These are phyloP conservation scores for Limtongia smithiae DNA, from an alignment of 805 yeast species.

Conservation along the genomic window DNA sequence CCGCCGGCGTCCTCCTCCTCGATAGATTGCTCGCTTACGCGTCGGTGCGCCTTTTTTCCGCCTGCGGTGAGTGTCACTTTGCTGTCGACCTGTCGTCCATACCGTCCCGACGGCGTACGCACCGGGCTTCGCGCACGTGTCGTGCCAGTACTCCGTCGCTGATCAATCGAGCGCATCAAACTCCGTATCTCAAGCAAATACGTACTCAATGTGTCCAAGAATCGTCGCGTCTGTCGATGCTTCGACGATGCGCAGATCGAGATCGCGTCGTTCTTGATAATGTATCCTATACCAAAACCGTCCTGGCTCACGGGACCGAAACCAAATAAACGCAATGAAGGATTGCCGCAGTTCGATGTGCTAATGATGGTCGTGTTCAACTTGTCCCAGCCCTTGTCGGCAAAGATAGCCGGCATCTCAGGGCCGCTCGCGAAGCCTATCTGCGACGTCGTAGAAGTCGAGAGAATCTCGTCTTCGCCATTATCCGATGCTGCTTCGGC, in stretches of 20 bases:
- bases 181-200: slow-evolving; percentile 57
- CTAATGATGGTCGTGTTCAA: slow-evolving; percentile 76
- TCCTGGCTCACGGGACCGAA: slow-evolving; percentile 87
- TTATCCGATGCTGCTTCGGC: slow-evolving; percentile 16
- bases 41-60: not conserved
- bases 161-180: slow-evolving; percentile 37
- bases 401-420: slow-evolving; percentile 66
- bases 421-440: slow-evolving; percentile 22
- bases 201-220: slow-evolving; percentile 62
- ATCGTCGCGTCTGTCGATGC: slow-evolving; percentile 81
- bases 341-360: slow-evolving; percentile 89
- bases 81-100: slow-evolving; percentile 21
- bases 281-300: slow-evolving; percentile 92
- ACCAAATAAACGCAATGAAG: slow-evolving; percentile 80
- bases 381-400: slow-evolving; percentile 84
- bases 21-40: not conserved
- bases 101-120: slow-evolving; percentile 16
- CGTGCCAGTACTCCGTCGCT: slow-evolving; percentile 22
- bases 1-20: slow-evolving; percentile 35
- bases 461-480: not conserved
- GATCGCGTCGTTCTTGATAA: slow-evolving; percentile 74
- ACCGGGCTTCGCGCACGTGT: slow-evolving; percentile 29
- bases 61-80: too few relatives aligned
- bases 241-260: slow-evolving; percentile 81
- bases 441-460: not conserved